These are phyloP conservation scores for Penicillium sp. DNA, from an alignment of 2,329 filamentous ascomycete genomes.

Conservation along the genomic window DNA sequence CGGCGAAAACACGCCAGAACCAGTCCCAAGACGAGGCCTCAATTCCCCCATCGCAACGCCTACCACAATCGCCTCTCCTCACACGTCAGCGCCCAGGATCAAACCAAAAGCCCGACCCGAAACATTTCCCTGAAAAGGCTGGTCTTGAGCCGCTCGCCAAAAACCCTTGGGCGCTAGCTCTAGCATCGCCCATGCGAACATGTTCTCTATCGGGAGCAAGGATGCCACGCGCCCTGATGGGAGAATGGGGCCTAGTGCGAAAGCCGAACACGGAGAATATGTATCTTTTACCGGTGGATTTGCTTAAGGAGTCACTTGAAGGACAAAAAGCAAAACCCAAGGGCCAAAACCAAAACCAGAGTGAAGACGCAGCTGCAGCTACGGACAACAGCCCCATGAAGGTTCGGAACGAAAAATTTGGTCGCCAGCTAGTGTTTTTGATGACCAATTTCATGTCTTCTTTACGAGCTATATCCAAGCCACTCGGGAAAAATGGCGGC, in stretches of 20 bases:
- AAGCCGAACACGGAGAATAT: conserved; percentile 26
- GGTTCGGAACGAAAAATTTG: background rate
- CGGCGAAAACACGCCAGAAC: background rate
- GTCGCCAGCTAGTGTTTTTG: conserved; percentile 24
- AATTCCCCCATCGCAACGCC: conserved; percentile 29
- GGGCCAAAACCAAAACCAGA: background rate
- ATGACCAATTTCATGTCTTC: conserved; percentile 30
- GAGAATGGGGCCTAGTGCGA: conserved; percentile 37
- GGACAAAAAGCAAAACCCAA: background rate
- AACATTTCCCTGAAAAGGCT: conserved; percentile 23
- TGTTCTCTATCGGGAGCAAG: conserved; percentile 34
- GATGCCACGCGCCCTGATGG: conserved; percentile 35
- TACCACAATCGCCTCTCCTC: conserved; percentile 39
- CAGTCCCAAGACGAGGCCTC: conserved; percentile 4
- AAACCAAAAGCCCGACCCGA: conserved; percentile 19
- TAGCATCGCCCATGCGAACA: conserved; percentile 38
- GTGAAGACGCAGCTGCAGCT: background rate
- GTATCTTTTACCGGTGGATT: conserved; percentile 36
- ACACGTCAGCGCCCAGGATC: conserved; percentile 20
- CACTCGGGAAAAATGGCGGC: conserved; percentile 5
- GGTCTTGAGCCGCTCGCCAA: conserved; percentile 31
- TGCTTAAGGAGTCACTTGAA: conserved; percentile 33
- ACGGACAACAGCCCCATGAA: background rate
- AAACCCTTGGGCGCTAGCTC: conserved; percentile 43
- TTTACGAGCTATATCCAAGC: conserved; percentile 20